phyloP scores from a whole-genome alignment of 1,284 basidiomycete species.

The Apiotrichum mycotoxinovorans region DNA sequence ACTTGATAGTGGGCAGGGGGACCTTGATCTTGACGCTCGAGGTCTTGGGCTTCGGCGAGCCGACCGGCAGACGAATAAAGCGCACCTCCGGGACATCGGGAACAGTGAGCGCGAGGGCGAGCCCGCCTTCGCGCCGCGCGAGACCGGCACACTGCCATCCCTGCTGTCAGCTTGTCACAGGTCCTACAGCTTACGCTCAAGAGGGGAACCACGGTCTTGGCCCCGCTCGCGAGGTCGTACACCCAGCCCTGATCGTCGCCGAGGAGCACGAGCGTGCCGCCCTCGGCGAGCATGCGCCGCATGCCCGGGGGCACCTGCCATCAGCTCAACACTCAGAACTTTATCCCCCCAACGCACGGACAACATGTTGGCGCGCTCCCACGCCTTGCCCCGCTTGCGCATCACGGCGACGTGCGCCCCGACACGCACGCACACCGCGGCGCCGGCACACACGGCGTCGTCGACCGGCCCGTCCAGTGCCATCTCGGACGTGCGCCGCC shows the following conservation, averaged over 20 bases:
- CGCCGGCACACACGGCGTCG: conserved; percentile 3
- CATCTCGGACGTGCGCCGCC: conserved; percentile 23
- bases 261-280: neutral
- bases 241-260: conserved; percentile 4
- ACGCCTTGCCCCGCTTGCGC: conserved; percentile 9
- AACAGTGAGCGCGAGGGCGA: no score
- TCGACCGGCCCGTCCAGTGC: neutral
- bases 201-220: neutral
- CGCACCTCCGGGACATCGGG: no score
- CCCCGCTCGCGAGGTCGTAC: conserved; percentile 1
- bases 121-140: no score
- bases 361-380: neutral
- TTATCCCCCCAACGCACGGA: conserved; percentile 4
- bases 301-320: neutral
- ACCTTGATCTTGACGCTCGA: no score
- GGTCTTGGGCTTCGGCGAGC: neutral
- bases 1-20: no score
- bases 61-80: neutral
- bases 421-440: neutral
- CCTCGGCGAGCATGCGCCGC: neutral
- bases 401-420: conserved; percentile 1
- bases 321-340: neutral
- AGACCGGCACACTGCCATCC: no score
- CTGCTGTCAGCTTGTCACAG: neutral
- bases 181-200: neutral